A percentile compares a stretch with the other conserved stretches of the same genome.
Conservation (phyloP, 2,329 filamentous ascomycete genomes). For the Aspergillus chevalieri region DNA sequence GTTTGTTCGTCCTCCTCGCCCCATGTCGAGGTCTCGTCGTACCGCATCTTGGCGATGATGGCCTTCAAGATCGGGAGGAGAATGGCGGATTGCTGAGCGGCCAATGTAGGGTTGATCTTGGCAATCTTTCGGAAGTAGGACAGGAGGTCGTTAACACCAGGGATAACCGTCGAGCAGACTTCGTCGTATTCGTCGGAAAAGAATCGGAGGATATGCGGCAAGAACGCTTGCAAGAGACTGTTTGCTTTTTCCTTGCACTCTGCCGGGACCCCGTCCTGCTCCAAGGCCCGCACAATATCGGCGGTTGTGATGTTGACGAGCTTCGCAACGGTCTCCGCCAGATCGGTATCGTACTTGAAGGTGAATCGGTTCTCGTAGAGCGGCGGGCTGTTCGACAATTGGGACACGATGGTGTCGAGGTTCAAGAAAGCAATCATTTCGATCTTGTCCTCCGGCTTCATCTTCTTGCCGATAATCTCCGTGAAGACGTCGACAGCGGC, state of each 20-base stretch:
- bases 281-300: slow-evolving; percentile 81
- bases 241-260: slow-evolving; percentile 69
- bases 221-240: slow-evolving; percentile 72
- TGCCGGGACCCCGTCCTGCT: slow-evolving; percentile 57
- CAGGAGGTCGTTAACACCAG: slow-evolving; percentile 84
- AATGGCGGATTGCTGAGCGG: slow-evolving; percentile 70
- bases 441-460: slow-evolving; percentile 89
- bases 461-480: slow-evolving; percentile 96
- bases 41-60: slow-evolving; percentile 93
- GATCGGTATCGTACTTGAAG: slow-evolving; percentile 85
- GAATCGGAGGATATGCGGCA: slow-evolving; percentile 83
- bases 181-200: slow-evolving; percentile 98
- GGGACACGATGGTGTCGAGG: slow-evolving; percentile 73
- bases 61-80: slow-evolving; percentile 82
- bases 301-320: slow-evolving; percentile 84
- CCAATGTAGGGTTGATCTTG: slow-evolving; percentile 57
- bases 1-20: slow-evolving; percentile 90
- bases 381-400: slow-evolving; percentile 77
- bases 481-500: slow-evolving; percentile 91
- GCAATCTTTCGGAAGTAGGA: slow-evolving; percentile 81
- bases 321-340: slow-evolving; percentile 91
- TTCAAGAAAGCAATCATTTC: slow-evolving; percentile 90
- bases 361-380: slow-evolving; percentile 73
- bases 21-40: slow-evolving; percentile 91
- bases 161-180: slow-evolving; percentile 91